Base-by-base conservation (phyloP, 148 eudicot species). In the Silene conica region DNA sequence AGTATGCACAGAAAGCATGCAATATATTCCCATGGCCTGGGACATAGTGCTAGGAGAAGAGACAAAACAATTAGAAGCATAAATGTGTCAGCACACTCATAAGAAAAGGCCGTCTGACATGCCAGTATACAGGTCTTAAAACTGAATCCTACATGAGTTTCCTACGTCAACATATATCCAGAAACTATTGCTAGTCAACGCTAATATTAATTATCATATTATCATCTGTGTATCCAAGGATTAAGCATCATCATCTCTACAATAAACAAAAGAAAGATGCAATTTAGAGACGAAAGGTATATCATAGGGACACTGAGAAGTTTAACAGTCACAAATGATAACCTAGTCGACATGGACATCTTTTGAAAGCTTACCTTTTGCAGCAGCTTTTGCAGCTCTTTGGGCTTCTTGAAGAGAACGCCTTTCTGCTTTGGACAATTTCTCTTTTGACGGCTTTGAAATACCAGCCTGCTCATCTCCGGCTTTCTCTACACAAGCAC, bases 401-500 rank as follows among this genome's bases (percentile, higher is more conserved):
- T 92, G 97, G 65, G 97, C 86, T 78, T 95, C 99, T 79, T 95
- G 99, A 77, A 88, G 83, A 58, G 99, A 92, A 81, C 99, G 90
- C 58, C 99, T 86, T 76, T 95, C 99, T 22, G 99, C 97, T 82
- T 92, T 95, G 1, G 99, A 92, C 48, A 88, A 78, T 78, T 88
- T 95, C 80, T 90, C 93, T 83, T 95, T 95, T 52, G 79, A 73
- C 31, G 91, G 83, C 83, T 89, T 93, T 38, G 82, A 62, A 77
- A 72, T 74, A 43, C 64, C 85, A 64, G 82, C 68, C 45, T 63
- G 76, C 19, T 89, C 82, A 70, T 81, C 86, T 45, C 78, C 88
- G 79, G 77, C 88, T 82, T 83, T 89, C 77, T 84, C 96, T 81
- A 80, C 76, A 72, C 58, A 73, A 78, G 70, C 12, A 56, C 79